Percentiles rank a stretch among this genome's conserved stretches.
Conservation (phyloP, 371 early-diverging fungal species). For the Nosema muscidifuracis region DNA sequence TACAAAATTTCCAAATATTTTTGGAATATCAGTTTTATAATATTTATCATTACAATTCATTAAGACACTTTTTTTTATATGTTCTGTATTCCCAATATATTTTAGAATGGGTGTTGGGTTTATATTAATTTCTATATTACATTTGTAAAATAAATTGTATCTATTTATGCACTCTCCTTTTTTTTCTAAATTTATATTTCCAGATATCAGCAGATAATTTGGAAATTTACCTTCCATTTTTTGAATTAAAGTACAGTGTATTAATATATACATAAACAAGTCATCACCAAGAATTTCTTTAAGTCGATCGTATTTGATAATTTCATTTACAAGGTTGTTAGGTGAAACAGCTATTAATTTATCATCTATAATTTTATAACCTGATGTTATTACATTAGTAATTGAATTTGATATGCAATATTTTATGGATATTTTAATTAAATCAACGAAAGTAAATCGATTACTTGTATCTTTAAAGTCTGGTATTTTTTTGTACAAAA, state of each 20-base stretch:
- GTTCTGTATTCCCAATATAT: neutral
- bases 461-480: neutral
- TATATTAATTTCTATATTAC: neutral
- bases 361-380: neutral
- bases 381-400: neutral
- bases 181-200: slow-evolving; percentile 26
- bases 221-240: neutral
- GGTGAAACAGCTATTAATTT: neutral
- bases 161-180: slow-evolving; percentile 15
- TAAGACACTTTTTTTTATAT: slow-evolving; percentile 1
- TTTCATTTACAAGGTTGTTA: neutral
- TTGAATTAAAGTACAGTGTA: slow-evolving; percentile 39
- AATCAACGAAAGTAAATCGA: neutral
- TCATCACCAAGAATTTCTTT: slow-evolving; percentile 33
- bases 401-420: neutral
- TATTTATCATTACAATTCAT: slow-evolving; percentile 8
- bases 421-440: neutral
- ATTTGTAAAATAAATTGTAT: slow-evolving; percentile 33
- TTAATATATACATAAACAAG: slow-evolving; percentile 41
- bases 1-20: slow-evolving; percentile 14
- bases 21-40: neutral
- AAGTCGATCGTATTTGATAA: neutral
- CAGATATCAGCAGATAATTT: slow-evolving; percentile 31
- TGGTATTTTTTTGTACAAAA: neutral
- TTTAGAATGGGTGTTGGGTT: slow-evolving; percentile 1